Conservation (phyloP, 1,284 basidiomycete species). For the Moniliella sp. region DNA sequence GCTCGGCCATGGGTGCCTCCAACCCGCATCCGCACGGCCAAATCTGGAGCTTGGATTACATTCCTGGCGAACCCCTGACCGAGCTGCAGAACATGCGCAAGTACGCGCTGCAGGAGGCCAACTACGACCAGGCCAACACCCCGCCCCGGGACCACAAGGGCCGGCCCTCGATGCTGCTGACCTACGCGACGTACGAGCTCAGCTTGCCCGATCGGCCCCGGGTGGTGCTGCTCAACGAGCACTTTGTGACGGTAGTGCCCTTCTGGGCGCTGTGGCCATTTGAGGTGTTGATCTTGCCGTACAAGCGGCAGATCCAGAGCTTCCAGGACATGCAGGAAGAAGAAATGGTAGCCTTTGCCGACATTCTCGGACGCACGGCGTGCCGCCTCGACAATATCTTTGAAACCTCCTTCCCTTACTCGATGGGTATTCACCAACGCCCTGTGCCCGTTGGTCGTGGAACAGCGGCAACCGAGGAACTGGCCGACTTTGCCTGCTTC, state of each 20-base stretch:
- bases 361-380: constrained; percentile 35
- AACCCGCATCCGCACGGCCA: constrained; percentile 91
- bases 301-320: constrained; percentile 14
- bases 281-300: constrained; percentile 44
- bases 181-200: constrained; percentile 58
- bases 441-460: constrained; percentile 38
- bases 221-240: constrained; percentile 49
- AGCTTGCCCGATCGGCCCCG: constrained; percentile 40
- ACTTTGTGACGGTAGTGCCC: constrained; percentile 71
- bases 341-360: constrained; percentile 31
- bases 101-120: constrained; percentile 11
- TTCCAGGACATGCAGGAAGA: constrained; percentile 11
- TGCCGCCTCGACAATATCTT: constrained; percentile 29
- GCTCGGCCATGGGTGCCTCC: constrained; percentile 81
- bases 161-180: constrained; percentile 55
- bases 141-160: constrained; percentile 45
- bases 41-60: constrained; percentile 47
- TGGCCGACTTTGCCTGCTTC: constrained; percentile 44
- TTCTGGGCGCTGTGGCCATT: constrained; percentile 96
- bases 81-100: constrained; percentile 12
- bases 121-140: constrained; percentile 5
- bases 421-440: constrained; percentile 62
- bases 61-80: constrained; percentile 22
- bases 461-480: constrained; percentile 25
- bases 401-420: constrained; percentile 66